phyloP scores from a whole-genome alignment of 2,329 filamentous ascomycete genomes.

The Myrmaecium sp. region DNA sequence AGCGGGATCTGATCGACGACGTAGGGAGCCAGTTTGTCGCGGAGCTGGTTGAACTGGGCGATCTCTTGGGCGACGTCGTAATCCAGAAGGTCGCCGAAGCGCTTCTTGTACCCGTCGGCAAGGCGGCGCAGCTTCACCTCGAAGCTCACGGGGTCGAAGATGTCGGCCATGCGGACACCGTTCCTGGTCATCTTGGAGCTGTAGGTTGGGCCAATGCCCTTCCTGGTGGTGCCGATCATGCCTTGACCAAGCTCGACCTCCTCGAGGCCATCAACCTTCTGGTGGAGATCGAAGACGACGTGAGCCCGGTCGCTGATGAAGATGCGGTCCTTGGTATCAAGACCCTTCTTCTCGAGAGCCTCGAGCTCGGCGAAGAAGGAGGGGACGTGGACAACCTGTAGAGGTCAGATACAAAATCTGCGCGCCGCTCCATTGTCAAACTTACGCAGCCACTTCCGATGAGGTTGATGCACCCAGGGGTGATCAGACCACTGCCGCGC shows the following conservation, averaged over 20 bases:
- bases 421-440: too few species aligned
- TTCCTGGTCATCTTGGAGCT: slow-evolving; percentile 47
- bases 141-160: slow-evolving; percentile 50
- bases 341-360: slow-evolving; percentile 42
- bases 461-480: slow-evolving; percentile 52
- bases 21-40: slow-evolving; percentile 39
- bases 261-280: slow-evolving; percentile 51
- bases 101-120: slow-evolving; percentile 46
- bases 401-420: slow-evolving; percentile 55
- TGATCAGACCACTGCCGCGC: slow-evolving; percentile 57
- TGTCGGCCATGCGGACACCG: slow-evolving; percentile 48
- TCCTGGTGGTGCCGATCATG: slow-evolving; percentile 31
- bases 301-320: slow-evolving; percentile 47
- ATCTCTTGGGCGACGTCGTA: slow-evolving; percentile 59
- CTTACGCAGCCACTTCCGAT: slow-evolving; percentile 40
- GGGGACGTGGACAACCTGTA: slow-evolving; percentile 47
- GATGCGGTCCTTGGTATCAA: slow-evolving; percentile 41
- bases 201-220: slow-evolving; percentile 41
- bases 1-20: slow-evolving; percentile 52
- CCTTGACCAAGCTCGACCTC: slow-evolving; percentile 36
- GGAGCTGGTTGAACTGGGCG: slow-evolving; percentile 40
- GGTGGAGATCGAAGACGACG: slow-evolving; percentile 48
- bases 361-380: slow-evolving; percentile 50
- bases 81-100: slow-evolving; percentile 48
- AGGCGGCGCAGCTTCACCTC: slow-evolving; percentile 48